Evolutionary conservation across 2,329 filamentous ascomycete genomes (phyloP).

Genomic region (Xylaria sp.): DNA sequence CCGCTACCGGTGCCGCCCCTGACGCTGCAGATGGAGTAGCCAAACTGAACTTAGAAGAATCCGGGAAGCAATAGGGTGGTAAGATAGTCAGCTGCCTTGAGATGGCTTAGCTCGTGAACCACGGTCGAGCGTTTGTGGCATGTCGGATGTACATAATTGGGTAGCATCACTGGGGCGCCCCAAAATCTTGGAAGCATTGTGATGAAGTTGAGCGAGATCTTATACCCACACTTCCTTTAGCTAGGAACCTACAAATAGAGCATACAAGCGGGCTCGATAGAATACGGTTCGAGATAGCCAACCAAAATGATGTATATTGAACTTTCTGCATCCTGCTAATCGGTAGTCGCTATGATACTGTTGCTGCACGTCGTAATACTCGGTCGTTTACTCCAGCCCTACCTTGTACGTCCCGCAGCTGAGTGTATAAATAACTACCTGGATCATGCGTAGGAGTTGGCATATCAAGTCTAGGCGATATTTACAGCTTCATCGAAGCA

Average conservation of each 20-base stretch:
- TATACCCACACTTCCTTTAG: conserved; percentile 24
- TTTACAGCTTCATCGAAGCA: not conserved
- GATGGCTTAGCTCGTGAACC: not conserved
- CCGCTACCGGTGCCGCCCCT: conserved; percentile 4
- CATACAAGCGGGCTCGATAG: conserved; percentile 9
- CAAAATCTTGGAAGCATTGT: conserved; percentile 8
- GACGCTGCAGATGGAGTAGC: conserved; percentile 21
- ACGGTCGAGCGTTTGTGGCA: not conserved
- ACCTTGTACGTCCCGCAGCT: not conserved
- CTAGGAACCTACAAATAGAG: conserved; percentile 14
- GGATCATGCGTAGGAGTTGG: not conserved
- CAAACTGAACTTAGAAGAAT: conserved; percentile 28
- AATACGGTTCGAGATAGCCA: not conserved
- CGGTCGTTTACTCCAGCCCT: not conserved
- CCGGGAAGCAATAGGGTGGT: conserved; percentile 15
- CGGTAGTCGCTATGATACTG: not conserved
- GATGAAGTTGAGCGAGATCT: conserved; percentile 27
- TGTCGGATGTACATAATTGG: conserved; percentile 2
- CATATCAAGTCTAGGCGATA: conserved; percentile 2
- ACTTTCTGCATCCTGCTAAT: not conserved
- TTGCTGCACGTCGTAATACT: not conserved
- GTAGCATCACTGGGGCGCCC: not conserved
- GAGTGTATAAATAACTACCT: not conserved
- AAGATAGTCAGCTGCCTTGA: not conserved
- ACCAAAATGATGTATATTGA: not conserved